A percentile compares a stretch with the other conserved stretches of the same genome.
Conservation (phyloP, 208 protist genomes). For the Acanthamoeba polyphaga region DNA sequence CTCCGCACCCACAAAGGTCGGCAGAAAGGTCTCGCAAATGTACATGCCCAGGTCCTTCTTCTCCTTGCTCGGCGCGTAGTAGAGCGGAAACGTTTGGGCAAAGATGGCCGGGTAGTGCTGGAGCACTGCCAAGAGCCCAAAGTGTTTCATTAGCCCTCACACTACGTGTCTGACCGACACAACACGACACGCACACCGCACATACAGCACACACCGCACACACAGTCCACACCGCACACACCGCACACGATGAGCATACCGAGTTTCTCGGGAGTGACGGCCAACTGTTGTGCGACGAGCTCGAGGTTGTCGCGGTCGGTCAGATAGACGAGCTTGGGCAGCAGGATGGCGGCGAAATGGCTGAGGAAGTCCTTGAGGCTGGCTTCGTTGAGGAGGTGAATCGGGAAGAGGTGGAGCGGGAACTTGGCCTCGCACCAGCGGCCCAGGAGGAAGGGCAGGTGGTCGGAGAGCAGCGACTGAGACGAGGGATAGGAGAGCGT, state of each 20-base stretch:
- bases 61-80: conserved; percentile 59
- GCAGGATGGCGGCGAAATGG: conserved; percentile 2
- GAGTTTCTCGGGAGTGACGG: conserved; percentile 25
- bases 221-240: neutral
- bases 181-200: neutral
- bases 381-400: conserved; percentile 18
- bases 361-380: conserved; percentile 66
- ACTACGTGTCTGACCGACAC: neutral
- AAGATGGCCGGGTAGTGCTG: conserved; percentile 62
- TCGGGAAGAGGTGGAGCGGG: conserved; percentile 48
- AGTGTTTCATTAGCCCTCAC: neutral
- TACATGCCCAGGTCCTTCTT: conserved; percentile 71
- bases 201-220: neutral
- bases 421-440: conserved; percentile 56
- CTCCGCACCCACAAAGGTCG: conserved; percentile 16
- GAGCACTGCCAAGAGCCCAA: neutral
- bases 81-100: conserved; percentile 74
- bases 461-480: conserved; percentile 17
- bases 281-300: conserved; percentile 18
- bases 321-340: conserved; percentile 74
- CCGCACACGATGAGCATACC: neutral
- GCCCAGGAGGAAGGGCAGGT: conserved; percentile 67
- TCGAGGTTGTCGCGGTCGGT: conserved; percentile 53
- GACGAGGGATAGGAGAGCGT: conserved; percentile 29
- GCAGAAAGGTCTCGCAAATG: conserved; percentile 68